Base-by-base conservation (phyloP, 164 flowering plant genomes). In the Annona cherimola region DNA sequence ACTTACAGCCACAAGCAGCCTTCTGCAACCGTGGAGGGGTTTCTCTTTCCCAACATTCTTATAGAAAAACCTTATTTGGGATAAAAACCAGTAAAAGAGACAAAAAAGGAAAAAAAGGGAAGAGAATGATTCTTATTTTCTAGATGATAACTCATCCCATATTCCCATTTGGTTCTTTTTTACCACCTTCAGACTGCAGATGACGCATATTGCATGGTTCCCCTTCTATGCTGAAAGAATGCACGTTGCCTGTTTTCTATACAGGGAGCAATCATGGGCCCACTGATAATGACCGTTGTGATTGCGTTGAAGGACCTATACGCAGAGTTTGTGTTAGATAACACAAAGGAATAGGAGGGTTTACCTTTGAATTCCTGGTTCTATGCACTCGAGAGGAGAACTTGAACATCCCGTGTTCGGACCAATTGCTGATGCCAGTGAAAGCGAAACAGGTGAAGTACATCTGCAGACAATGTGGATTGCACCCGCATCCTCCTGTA, bases 231-330 rank as follows among this genome's bases (percentile, higher is more conserved):
- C 57, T 50, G 11, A 50, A 50, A 50, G 57, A 50, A 50, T 3
- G 20, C 63, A 20, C 18, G 44, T 74, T 50, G 57, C 14, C 14
- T 50, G 57, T 50, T 50, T 50, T 50, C 57, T 12, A 50, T 16
- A 67, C 91, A 92, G 98, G 98, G 98, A 69, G 98, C 98, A 4
- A 88, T 94, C 66, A 87, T 94, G 97, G 98, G 98, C 1, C 97
- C 98, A 2, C 79, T 92, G 73, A 87, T 94, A 63, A 90, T 94
- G 6, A 94, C 96, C 2, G 93, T 94, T 12, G 86, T 90, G 77
- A 92, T 92, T 67, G 96, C 93, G 18, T 76, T 94, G 4, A 95
- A 93, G 77, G 85, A 95, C 83, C 76, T 95, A 80, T 93, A 93
- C 73, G 83, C 84, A 0, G 99, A 95, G 75, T 95, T 92, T 72